Evolutionary conservation across 306 rosid species (phyloP).

Genomic region (Vicia villosa): DNA sequence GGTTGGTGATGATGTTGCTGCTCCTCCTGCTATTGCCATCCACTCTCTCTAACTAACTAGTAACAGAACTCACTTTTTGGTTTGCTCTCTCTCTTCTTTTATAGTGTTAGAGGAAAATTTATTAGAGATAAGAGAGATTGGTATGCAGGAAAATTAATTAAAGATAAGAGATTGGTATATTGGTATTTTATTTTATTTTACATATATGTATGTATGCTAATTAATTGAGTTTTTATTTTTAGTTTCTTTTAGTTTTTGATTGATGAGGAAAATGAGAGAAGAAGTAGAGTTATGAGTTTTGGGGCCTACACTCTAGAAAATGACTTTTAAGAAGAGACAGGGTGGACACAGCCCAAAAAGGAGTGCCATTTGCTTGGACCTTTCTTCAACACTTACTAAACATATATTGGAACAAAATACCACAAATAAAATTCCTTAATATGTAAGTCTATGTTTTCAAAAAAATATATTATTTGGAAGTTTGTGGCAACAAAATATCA

Average conservation of each 20-base stretch:
- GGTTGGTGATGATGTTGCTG: constrained; percentile 38
- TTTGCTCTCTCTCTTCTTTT: constrained; percentile 14
- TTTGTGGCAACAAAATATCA: background rate
- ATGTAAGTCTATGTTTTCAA: background rate
- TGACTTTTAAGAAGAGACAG: constrained; percentile 76
- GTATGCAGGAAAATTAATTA: background rate
- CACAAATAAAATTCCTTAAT: background rate
- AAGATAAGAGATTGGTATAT: background rate
- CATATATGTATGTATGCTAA: background rate
- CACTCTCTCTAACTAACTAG: constrained; percentile 11
- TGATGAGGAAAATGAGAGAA: background rate
- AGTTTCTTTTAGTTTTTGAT: constrained; percentile 11
- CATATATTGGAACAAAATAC: background rate
- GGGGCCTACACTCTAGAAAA: constrained; percentile 74
- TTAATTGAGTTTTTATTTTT: background rate
- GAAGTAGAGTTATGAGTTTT: constrained; percentile 41
- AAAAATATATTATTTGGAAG: background rate
- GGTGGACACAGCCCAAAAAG: constrained; percentile 74
- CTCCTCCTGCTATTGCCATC: constrained; percentile 59
- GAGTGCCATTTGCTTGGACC: constrained; percentile 73
- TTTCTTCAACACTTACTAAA: constrained; percentile 49
- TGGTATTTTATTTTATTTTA: background rate
- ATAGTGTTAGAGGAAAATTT: too few relatives aligned
- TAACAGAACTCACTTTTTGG: background rate
- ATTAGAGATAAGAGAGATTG: background rate